phyloP scores from a whole-genome alignment of 768 basidiomycete species.

The Terana coerulea region DNA sequence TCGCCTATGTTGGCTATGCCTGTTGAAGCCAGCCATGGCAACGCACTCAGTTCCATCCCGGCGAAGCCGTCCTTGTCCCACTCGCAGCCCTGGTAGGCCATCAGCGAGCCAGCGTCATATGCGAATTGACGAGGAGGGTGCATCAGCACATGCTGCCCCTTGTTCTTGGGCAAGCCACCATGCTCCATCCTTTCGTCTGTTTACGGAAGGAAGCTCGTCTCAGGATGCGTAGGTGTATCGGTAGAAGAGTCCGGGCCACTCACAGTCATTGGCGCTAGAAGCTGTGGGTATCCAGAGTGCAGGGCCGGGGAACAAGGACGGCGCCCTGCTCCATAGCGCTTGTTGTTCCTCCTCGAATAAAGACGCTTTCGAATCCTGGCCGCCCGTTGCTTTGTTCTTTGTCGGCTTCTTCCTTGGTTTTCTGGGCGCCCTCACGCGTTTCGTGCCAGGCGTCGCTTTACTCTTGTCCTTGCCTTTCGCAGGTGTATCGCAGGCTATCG shows the following conservation, averaged over 20 bases:
- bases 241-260: not conserved
- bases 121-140: slow-evolving; percentile 16
- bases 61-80: slow-evolving; percentile 17
- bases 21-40: slow-evolving; percentile 17
- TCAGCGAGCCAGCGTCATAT: slow-evolving; percentile 10
- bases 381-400: not conserved
- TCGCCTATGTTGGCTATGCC: too few species aligned
- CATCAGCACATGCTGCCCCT: not conserved
- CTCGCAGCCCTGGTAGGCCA: not conserved
- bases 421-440: not conserved
- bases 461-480: not conserved
- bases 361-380: too few species aligned
- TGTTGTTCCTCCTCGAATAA: not conserved
- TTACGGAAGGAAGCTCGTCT: too few species aligned
- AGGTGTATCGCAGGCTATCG: not conserved
- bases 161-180: not conserved
- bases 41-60: slow-evolving; percentile 19
- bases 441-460: not conserved
- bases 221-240: not conserved
- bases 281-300: not conserved
- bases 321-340: not conserved
- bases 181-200: too few species aligned
- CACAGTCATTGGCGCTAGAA: not conserved
- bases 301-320: slow-evolving; percentile 1
- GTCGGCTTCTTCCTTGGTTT: slow-evolving; percentile 1